These are phyloP conservation scores for Adansonia rubrostipa DNA, from an alignment of 441 rosid genomes.

Conservation along the genomic window DNA sequence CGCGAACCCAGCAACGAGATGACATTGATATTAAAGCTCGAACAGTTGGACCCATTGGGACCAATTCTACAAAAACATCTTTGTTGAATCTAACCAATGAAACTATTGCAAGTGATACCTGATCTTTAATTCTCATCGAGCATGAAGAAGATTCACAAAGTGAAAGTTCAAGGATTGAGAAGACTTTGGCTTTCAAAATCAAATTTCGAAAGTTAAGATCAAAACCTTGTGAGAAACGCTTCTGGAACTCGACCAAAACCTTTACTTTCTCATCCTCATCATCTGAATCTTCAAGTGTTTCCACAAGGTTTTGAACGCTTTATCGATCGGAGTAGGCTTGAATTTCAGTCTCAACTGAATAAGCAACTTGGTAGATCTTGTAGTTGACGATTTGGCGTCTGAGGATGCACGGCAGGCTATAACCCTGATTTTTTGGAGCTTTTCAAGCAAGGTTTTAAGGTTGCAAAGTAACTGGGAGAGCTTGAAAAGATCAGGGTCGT, in stretches of 20 bases:
- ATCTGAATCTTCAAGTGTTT: slow-evolving; percentile 28
- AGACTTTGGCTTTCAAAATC: slow-evolving; percentile 49
- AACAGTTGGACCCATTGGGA: slow-evolving; percentile 56
- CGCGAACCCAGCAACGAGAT: slow-evolving; percentile 42
- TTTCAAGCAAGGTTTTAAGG: slow-evolving; percentile 45
- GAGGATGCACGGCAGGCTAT: slow-evolving; percentile 38
- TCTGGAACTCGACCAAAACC: slow-evolving; percentile 44
- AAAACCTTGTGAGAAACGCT: slow-evolving; percentile 50
- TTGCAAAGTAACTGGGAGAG: slow-evolving; percentile 37
- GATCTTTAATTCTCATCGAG: slow-evolving; percentile 40
- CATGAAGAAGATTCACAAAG: slow-evolving; percentile 40
- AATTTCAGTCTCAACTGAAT: slow-evolving; percentile 40
- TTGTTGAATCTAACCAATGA: slow-evolving; percentile 54
- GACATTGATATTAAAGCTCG: slow-evolving; percentile 47
- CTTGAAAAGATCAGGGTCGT: slow-evolving; percentile 36
- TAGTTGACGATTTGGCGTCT: slow-evolving; percentile 44
- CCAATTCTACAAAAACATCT: slow-evolving; percentile 63
- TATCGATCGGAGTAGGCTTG: slow-evolving; percentile 44
- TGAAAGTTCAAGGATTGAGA: slow-evolving; percentile 41
- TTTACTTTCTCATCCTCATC: slow-evolving; percentile 37
- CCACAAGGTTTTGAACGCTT: slow-evolving; percentile 38
- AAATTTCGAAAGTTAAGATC: slow-evolving; percentile 53
- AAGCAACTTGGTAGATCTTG: slow-evolving; percentile 43
- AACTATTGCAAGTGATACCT: slow-evolving; percentile 37
- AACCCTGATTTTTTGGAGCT: slow-evolving; percentile 38